phyloP scores from a whole-genome alignment of 257 asterid species.

The Nicotiana attenuata region DNA sequence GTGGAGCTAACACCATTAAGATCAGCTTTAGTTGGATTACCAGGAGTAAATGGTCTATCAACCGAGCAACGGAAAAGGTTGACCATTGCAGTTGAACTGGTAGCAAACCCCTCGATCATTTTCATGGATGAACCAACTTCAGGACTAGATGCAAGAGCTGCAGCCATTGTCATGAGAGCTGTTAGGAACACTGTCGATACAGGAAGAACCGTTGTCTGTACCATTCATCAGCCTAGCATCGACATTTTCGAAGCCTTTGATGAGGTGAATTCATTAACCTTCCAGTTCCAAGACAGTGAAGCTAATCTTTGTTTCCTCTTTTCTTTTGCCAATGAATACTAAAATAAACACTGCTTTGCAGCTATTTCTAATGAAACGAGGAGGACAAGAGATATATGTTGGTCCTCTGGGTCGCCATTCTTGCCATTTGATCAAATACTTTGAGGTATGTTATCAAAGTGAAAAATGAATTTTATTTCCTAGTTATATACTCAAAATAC shows the following conservation, averaged over 20 bases:
- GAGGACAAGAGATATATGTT: conserved; percentile 64
- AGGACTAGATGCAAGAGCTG: conserved; percentile 72
- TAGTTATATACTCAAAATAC: not conserved
- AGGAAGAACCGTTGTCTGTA: conserved; percentile 68
- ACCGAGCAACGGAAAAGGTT: conserved; percentile 71
- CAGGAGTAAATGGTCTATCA: conserved; percentile 59
- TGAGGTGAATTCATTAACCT: conserved; percentile 28
- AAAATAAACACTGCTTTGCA: conserved; percentile 11
- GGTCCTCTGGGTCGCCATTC: conserved; percentile 61
- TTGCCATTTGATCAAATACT: conserved; percentile 40
- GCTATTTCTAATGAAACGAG: conserved; percentile 55
- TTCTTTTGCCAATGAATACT: not conserved
- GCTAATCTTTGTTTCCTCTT: not conserved
- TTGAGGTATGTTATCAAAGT: conserved; percentile 32
- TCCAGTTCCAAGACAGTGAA: not conserved
- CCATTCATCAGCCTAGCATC: conserved; percentile 69
- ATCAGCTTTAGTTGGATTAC: conserved; percentile 53
- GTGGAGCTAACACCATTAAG: conserved; percentile 49
- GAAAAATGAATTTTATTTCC: not conserved
- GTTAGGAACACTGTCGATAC: conserved; percentile 63
- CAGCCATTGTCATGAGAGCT: conserved; percentile 63
- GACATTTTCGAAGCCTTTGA: conserved; percentile 69
- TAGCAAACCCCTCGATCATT: conserved; percentile 62
- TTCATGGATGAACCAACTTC: conserved; percentile 79
- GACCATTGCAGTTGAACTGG: conserved; percentile 63